Evolutionary conservation across 306 rosid species (phyloP).

Genomic region (Quercus ilex): DNA sequence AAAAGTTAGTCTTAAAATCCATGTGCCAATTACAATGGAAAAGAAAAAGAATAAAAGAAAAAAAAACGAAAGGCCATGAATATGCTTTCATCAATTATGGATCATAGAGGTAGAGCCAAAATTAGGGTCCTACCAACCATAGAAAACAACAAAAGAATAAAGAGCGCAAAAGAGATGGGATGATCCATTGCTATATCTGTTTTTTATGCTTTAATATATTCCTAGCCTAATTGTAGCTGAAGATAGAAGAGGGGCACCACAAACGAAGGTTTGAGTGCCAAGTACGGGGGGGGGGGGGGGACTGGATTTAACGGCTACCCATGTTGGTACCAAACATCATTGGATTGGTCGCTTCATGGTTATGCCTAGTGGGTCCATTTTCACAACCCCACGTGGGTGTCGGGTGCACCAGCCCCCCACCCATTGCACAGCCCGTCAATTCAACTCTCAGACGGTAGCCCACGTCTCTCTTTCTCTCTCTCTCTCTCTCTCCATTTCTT

Average conservation of each 20-base stretch:
- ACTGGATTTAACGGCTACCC: constrained; percentile 52
- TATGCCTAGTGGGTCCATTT: constrained; percentile 34
- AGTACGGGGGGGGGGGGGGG: constrained; percentile 61
- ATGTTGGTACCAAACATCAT: constrained; percentile 21
- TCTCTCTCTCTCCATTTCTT: not conserved
- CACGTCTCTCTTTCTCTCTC: constrained; percentile 8
- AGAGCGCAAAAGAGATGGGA: not conserved
- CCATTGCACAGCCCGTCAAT: constrained; percentile 39
- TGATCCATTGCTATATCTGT: not conserved
- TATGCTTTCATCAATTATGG: not conserved
- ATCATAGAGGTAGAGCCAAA: not conserved
- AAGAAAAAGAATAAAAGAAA: not conserved
- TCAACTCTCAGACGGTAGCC: constrained; percentile 23
- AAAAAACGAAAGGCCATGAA: not conserved
- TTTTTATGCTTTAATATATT: not conserved
- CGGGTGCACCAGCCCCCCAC: constrained; percentile 28
- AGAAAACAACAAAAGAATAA: constrained; percentile 21
- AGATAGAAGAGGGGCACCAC: not conserved
- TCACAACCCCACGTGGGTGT: constrained; percentile 27
- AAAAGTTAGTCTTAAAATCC: not conserved
- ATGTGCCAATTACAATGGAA: not conserved
- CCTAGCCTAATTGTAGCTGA: not conserved
- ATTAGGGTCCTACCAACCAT: constrained; percentile 21
- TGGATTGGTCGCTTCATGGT: not conserved
- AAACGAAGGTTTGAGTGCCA: constrained; percentile 13